Evolutionary conservation across 2,329 filamentous ascomycete genomes (phyloP).

Genomic region (Fusarium tanahbumbuense): DNA sequence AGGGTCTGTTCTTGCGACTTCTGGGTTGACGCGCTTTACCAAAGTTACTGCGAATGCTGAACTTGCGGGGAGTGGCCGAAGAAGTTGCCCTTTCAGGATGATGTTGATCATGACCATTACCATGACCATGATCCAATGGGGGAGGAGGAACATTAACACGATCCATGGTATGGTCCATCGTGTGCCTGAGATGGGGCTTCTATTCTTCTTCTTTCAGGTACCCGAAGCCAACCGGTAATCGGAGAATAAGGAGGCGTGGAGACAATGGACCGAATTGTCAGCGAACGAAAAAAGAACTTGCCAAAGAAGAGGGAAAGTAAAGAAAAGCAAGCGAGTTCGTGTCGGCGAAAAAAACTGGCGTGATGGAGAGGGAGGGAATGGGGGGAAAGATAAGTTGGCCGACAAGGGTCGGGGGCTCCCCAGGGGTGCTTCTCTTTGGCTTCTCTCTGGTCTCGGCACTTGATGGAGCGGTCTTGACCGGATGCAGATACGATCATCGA

Average conservation of each 20-base stretch:
- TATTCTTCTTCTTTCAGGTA: not conserved
- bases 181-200: not conserved
- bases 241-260: not conserved
- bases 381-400: conserved; percentile 38
- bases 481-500: not conserved
- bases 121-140: not conserved
- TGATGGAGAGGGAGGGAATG: conserved; percentile 1
- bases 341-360: conserved; percentile 36
- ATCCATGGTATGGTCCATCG: conserved; percentile 18
- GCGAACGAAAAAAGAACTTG: not conserved
- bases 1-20: conserved; percentile 60
- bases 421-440: not conserved
- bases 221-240: not conserved
- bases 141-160: not conserved
- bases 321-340: conserved; percentile 10
- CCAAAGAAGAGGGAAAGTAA: conserved; percentile 3
- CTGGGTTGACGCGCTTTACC: conserved; percentile 54
- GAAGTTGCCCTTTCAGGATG: conserved; percentile 18
- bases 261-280: not conserved
- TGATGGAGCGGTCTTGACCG: conserved; percentile 16
- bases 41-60: conserved; percentile 57
- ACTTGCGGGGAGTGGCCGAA: conserved; percentile 49
- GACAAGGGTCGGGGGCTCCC: conserved; percentile 10
- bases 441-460: not conserved
- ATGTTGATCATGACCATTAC: not conserved